phyloP scores from a whole-genome alignment of 176 grass and related monocot species.

The Bonia amplexicaulis region DNA sequence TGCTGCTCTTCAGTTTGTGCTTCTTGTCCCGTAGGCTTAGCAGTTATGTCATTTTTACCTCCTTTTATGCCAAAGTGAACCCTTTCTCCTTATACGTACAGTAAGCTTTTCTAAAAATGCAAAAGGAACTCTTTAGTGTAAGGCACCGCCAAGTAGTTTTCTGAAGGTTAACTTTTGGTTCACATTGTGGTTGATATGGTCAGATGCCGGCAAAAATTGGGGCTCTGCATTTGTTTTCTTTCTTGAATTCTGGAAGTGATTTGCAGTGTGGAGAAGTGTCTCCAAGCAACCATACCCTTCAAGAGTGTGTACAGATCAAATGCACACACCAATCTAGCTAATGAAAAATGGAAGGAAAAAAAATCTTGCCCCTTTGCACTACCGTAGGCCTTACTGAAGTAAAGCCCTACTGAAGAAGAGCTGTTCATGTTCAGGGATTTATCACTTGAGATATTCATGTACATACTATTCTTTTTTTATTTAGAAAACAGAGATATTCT shows the following conservation, averaged over 20 bases:
- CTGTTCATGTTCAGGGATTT: neutral
- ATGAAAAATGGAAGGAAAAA: neutral
- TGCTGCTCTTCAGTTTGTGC: too few species aligned
- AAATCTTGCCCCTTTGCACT: neutral
- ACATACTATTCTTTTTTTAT: too few species aligned
- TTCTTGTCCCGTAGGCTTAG: neutral
- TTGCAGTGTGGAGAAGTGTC: neutral
- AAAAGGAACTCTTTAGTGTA: neutral
- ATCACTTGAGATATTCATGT: neutral
- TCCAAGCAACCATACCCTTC: neutral
- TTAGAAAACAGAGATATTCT: too few species aligned
- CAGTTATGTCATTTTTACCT: neutral
- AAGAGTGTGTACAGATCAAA: neutral
- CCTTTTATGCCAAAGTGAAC: neutral
- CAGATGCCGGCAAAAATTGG: neutral
- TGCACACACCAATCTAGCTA: neutral
- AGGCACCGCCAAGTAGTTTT: neutral
- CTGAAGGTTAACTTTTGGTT: neutral
- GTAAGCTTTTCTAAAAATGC: neutral
- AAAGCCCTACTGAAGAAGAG: neutral
- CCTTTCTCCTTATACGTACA: neutral
- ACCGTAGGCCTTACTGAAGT: neutral
- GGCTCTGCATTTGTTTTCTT: neutral
- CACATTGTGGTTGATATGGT: neutral
- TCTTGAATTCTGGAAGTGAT: neutral